Percentiles rank a stretch among this genome's conserved stretches.
phyloP scores from a whole-genome alignment of 139 green algal species.

The Pleodorina starrii region DNA sequence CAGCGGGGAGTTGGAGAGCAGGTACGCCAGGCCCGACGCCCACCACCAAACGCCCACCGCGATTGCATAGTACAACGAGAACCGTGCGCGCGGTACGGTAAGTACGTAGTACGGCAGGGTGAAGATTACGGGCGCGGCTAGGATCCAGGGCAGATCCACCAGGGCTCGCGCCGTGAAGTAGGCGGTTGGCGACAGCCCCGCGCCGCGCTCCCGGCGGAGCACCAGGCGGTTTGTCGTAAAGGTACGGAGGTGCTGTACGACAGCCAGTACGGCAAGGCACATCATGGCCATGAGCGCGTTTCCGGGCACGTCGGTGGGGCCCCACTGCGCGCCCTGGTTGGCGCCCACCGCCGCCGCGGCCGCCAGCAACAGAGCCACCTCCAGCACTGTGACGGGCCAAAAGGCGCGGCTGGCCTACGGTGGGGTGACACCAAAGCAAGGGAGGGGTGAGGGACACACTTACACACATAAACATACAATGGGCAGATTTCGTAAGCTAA shows the following conservation, averaged over 20 bases:
- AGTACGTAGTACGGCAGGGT: constrained; percentile 59
- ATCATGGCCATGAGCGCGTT: constrained; percentile 21
- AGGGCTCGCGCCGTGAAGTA: constrained; percentile 48
- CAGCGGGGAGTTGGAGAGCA: constrained; percentile 23
- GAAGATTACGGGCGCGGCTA: constrained; percentile 45
- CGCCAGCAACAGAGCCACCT: constrained; percentile 19
- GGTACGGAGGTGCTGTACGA: constrained; percentile 35
- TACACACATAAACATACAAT: too few species aligned
- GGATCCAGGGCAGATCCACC: constrained; percentile 55
- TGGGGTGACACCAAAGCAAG: too few species aligned
- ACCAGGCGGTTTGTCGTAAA: constrained; percentile 26
- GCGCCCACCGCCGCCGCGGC: not conserved
- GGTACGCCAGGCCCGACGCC: constrained; percentile 55
- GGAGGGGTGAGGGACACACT: too few species aligned
- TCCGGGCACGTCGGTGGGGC: constrained; percentile 13
- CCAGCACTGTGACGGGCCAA: not conserved
- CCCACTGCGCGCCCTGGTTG: constrained; percentile 23
- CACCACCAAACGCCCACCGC: constrained; percentile 57
- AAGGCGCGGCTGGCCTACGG: constrained; percentile 20
- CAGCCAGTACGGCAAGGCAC: constrained; percentile 30
- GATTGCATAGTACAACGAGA: constrained; percentile 40
- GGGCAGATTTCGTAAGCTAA: too few species aligned
- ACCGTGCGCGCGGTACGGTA: constrained; percentile 44
- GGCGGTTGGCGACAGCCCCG: constrained; percentile 50
- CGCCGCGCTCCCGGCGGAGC: constrained; percentile 39